Evolutionary conservation across 2,329 filamentous ascomycete species (phyloP).

Genomic region (Waltergamsia citrina): DNA sequence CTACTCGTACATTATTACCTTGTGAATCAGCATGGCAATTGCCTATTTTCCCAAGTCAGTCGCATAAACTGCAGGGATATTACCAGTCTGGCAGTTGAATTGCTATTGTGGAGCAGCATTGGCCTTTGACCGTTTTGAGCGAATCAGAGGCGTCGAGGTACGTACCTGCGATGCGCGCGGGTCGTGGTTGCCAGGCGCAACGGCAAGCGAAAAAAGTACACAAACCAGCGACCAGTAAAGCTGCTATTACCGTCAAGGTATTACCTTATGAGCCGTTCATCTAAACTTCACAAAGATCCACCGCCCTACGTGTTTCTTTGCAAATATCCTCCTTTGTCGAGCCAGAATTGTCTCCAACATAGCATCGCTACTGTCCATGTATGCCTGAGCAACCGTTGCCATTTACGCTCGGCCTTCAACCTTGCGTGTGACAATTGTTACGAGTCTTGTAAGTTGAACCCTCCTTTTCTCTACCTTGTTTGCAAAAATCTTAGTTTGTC

Average conservation of each 20-base stretch:
- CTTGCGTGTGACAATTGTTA: background rate
- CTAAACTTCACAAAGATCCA: constrained; percentile 1
- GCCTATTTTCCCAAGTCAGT: too few species aligned
- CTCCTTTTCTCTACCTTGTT: background rate
- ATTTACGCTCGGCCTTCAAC: background rate
- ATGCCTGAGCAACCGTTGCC: constrained; percentile 1
- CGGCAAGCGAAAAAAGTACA: constrained; percentile 1
- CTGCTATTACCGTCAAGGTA: background rate
- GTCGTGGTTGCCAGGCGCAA: constrained; percentile 4
- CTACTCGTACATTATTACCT: too few species aligned
- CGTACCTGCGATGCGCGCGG: too few species aligned
- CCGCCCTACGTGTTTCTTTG: background rate
- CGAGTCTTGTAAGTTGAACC: background rate
- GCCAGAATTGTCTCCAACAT: background rate
- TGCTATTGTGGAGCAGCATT: too few species aligned
- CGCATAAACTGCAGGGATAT: too few species aligned
- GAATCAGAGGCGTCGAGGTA: too few species aligned
- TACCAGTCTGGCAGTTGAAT: too few species aligned
- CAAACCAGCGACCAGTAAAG: constrained; percentile 1
- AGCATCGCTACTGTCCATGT: constrained; percentile 3
- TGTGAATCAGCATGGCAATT: too few species aligned
- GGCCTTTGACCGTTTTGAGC: too few species aligned
- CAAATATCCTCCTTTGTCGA: background rate
- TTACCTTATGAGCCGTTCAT: background rate
- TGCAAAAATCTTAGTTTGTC: background rate